Conservation (phyloP, 148 eudicot species). For the Heliamphora exappendiculata region DNA sequence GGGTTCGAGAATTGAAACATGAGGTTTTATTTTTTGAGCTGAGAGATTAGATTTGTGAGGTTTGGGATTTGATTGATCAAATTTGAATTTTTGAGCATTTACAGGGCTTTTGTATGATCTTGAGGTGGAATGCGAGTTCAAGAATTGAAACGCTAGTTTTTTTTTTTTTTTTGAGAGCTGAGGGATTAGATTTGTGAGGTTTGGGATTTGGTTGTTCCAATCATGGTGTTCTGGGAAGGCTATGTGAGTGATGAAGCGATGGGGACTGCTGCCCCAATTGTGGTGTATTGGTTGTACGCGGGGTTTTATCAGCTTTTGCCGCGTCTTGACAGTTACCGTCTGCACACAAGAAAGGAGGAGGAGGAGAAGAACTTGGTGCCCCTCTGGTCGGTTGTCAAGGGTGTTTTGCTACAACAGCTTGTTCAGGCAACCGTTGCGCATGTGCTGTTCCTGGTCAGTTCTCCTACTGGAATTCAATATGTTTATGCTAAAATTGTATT, state of each 20-base stretch:
- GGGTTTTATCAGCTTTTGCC: slow-evolving; percentile 46
- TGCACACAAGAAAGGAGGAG: slow-evolving; percentile 48
- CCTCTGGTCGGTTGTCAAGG: slow-evolving; percentile 27
- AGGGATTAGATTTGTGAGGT: not conserved
- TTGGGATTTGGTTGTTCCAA: not conserved
- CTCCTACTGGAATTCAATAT: not conserved
- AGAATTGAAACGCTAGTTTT: too few species aligned
- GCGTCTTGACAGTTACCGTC: slow-evolving; percentile 34
- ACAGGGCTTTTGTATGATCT: not conserved
- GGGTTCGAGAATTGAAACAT: not conserved
- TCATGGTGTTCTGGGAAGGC: slow-evolving; percentile 54
- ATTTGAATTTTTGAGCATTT: not conserved
- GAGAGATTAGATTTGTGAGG: too few species aligned
- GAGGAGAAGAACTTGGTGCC: slow-evolving; percentile 37
- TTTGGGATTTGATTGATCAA: too few species aligned
- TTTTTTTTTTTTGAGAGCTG: not conserved
- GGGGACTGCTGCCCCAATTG: slow-evolving; percentile 48
- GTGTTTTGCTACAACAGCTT: slow-evolving; percentile 46
- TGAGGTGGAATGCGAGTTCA: slow-evolving; percentile 2
- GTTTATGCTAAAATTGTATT: not conserved
- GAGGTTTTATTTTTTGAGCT: not conserved
- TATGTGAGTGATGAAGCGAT: slow-evolving; percentile 44
- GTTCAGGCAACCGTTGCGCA: slow-evolving; percentile 42
- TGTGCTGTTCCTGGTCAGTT: slow-evolving; percentile 33
- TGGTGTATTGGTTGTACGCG: slow-evolving; percentile 52